These are phyloP conservation scores for Hypoxylon rubiginosum DNA, from an alignment of 2,329 filamentous ascomycete genomes.

Conservation along the genomic window DNA sequence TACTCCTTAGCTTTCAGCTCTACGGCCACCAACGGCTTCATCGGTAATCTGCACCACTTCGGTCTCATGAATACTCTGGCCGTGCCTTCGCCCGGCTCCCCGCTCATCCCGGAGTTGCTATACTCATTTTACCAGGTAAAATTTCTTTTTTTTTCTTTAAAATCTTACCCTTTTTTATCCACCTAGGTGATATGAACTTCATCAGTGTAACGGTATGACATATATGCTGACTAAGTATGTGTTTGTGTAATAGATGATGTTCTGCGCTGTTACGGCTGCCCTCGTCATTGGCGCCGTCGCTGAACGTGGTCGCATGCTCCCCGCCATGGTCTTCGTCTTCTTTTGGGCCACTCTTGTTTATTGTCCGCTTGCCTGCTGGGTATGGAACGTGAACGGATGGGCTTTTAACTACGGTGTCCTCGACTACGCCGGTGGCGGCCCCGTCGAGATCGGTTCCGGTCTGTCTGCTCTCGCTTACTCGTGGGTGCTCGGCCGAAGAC, in stretches of 20 bases:
- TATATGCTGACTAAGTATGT: constrained; percentile 22
- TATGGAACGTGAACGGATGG: constrained; percentile 96
- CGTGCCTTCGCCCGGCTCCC: constrained; percentile 87
- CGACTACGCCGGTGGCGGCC: constrained; percentile 96
- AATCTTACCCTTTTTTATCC: not conserved
- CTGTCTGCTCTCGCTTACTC: constrained; percentile 95
- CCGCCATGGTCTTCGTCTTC: constrained; percentile 95
- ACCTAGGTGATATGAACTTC: not conserved
- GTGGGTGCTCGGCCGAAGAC: constrained; percentile 92
- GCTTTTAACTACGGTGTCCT: constrained; percentile 89
- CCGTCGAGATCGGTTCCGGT: constrained; percentile 96
- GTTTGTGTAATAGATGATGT: constrained; percentile 82
- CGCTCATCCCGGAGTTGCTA: constrained; percentile 88
- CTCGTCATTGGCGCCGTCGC: constrained; percentile 94
- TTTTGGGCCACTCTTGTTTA: constrained; percentile 98
- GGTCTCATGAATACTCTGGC: constrained; percentile 88
- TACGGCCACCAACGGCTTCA: constrained; percentile 86
- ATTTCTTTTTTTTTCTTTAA: not conserved
- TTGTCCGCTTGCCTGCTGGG: constrained; percentile 97
- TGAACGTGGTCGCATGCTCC: constrained; percentile 92
- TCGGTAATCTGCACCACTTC: constrained; percentile 91
- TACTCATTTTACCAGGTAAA: constrained; percentile 93
- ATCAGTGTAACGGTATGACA: not conserved
- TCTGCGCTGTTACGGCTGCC: constrained; percentile 91
- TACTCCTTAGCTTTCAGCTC: constrained; percentile 94